phyloP scores from a whole-genome alignment of 371 early-diverging fungal species.

The Mortierella sp. region DNA sequence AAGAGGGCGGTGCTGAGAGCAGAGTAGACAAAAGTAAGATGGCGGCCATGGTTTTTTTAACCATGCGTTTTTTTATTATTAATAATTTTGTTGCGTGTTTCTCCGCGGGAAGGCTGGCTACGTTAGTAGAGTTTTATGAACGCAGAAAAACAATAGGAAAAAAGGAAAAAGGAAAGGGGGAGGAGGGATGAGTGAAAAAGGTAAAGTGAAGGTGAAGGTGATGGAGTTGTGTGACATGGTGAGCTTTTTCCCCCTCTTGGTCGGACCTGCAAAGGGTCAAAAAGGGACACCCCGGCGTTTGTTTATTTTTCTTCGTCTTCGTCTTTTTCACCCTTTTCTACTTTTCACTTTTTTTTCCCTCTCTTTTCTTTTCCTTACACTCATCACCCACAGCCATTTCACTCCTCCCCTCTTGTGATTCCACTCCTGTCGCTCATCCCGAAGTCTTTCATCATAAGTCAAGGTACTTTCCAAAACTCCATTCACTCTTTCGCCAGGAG shows the following conservation, averaged over 20 bases:
- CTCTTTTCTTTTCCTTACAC: neutral
- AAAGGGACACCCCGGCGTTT: neutral
- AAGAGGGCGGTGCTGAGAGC: conserved; percentile 1
- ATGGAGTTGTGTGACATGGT: neutral
- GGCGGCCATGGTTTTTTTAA: neutral
- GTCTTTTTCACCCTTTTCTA: neutral
- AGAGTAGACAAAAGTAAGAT: neutral
- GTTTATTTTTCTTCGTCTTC: neutral
- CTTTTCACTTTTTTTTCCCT: neutral
- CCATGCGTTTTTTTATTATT: neutral
- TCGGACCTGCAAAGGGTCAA: conserved; percentile 1
- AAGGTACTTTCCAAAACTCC: neutral
- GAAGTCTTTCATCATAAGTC: neutral
- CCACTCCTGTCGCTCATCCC: neutral
- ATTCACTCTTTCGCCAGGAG: neutral
- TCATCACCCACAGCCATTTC: too few species aligned
- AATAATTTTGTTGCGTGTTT: neutral
- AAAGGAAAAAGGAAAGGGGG: neutral
- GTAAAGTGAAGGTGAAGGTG: neutral
- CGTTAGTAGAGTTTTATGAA: neutral
- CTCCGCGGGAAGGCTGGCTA: conserved; percentile 2
- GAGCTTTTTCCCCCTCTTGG: neutral
- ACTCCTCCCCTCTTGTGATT: neutral
- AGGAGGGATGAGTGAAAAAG: neutral
- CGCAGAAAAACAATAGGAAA: neutral